phyloP scores from a whole-genome alignment of 148 eudicot species.

The Talinum fruticosum region DNA sequence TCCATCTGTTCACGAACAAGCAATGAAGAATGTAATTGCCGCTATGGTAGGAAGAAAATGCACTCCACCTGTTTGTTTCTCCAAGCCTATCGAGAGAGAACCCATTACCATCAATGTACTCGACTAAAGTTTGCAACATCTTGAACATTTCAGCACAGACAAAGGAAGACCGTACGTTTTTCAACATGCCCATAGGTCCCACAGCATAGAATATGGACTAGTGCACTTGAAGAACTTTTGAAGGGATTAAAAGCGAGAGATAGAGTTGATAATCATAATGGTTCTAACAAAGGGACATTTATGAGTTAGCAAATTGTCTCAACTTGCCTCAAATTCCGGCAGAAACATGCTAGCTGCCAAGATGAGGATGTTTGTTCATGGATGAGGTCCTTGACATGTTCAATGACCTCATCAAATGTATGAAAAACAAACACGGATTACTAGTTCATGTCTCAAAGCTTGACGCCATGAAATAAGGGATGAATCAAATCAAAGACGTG shows the following conservation, averaged over 20 bases:
- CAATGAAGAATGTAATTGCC: conserved; percentile 30
- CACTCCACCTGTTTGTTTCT: conserved; percentile 41
- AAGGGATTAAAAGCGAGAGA: conserved; percentile 51
- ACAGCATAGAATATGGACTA: conserved; percentile 68
- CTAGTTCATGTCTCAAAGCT: conserved; percentile 57
- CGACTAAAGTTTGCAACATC: conserved; percentile 59
- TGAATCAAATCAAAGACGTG: conserved; percentile 70
- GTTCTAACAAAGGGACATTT: conserved; percentile 36
- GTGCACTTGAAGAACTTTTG: conserved; percentile 52
- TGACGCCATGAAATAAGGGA: conserved; percentile 85
- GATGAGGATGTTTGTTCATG: conserved; percentile 69
- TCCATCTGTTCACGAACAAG: conserved; percentile 40
- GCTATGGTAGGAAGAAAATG: conserved; percentile 22
- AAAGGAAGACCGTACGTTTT: conserved; percentile 61
- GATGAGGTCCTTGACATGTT: conserved; percentile 89
- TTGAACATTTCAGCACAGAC: conserved; percentile 73
- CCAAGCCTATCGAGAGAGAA: conserved; percentile 53
- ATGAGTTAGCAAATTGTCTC: conserved; percentile 66
- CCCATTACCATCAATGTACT: conserved; percentile 52
- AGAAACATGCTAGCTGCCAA: conserved; percentile 40
- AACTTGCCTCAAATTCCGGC: conserved; percentile 59
- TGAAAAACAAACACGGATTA: conserved; percentile 48
- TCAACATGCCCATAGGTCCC: conserved; percentile 65
- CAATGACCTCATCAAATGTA: conserved; percentile 56
- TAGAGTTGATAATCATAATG: conserved; percentile 26